Percentiles rank a stretch among this genome's conserved stretches.
Conservation (phyloP, 169 alveolate species). For the Blepharisma undulans region DNA sequence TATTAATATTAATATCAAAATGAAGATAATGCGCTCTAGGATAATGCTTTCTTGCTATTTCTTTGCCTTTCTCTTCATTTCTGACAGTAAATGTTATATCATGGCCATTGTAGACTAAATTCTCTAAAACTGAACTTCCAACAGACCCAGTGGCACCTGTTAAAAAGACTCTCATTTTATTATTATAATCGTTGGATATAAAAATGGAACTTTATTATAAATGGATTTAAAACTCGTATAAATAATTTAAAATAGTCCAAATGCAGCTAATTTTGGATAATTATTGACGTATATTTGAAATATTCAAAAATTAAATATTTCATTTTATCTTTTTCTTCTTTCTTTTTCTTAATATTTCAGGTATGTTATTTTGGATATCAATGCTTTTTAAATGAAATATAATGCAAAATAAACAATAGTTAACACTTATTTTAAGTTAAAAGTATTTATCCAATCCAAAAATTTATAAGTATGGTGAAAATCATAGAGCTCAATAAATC, state of each 20-base stretch:
- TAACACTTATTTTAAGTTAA: too few species aligned
- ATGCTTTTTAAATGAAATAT: too few species aligned
- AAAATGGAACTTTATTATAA: too few species aligned
- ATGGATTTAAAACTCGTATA: too few species aligned
- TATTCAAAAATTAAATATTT: too few species aligned
- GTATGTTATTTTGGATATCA: too few species aligned
- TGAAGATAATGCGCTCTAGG: not conserved
- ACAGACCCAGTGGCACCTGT: not conserved
- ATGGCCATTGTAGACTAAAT: not conserved
- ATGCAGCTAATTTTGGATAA: too few species aligned
- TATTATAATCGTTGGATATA: not conserved
- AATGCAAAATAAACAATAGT: too few species aligned
- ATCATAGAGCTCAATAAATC: not conserved
- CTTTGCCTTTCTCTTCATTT: not conserved
- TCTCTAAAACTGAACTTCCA: not conserved
- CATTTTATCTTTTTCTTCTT: too few species aligned
- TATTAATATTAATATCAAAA: not conserved
- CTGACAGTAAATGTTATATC: not conserved
- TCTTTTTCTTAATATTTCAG: too few species aligned
- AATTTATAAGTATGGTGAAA: not conserved
- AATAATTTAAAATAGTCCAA: too few species aligned
- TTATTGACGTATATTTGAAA: too few species aligned
- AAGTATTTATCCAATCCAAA: not conserved
- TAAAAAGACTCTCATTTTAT: not conserved
- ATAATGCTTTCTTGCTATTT: not conserved